These are phyloP conservation scores for Amanita molliuscula DNA, from an alignment of 768 basidiomycete species.

Conservation along the genomic window DNA sequence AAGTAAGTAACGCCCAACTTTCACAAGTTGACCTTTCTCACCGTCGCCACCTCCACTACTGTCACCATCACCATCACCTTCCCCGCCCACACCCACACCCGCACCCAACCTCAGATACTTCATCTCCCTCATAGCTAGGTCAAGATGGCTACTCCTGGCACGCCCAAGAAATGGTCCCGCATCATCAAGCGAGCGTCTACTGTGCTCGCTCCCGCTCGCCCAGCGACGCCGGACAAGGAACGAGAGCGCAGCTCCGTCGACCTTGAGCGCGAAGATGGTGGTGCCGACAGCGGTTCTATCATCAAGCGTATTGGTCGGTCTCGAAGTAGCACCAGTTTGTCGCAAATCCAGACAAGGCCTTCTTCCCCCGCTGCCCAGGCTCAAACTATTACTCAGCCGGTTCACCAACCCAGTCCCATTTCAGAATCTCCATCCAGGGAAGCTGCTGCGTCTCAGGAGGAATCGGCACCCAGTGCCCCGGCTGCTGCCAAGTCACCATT, in stretches of 20 bases:
- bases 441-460: slow-evolving; percentile 24
- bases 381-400: slow-evolving; percentile 4
- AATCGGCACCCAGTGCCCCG: slow-evolving; percentile 15
- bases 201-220: slow-evolving; percentile 27
- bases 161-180: slow-evolving; percentile 43
- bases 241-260: slow-evolving; percentile 16
- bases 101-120: slow-evolving; percentile 1
- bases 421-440: slow-evolving; percentile 60
- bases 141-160: slow-evolving; percentile 17
- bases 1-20: slow-evolving; percentile 3
- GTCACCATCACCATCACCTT: too few species aligned
- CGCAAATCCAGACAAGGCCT: slow-evolving; percentile 7
- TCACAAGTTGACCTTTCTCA: not conserved
- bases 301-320: slow-evolving; percentile 12
- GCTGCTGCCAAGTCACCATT: slow-evolving; percentile 32
- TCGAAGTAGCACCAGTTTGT: slow-evolving; percentile 4
- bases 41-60: not conserved
- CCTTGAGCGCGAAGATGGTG: slow-evolving; percentile 16
- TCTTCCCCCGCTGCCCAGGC: slow-evolving; percentile 16
- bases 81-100: not conserved
- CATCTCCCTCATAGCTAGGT: not conserved
- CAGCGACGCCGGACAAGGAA: slow-evolving; percentile 20
- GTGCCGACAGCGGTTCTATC: slow-evolving; percentile 10
- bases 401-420: slow-evolving; percentile 48
- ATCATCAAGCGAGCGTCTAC: slow-evolving; percentile 54